Percentiles rank a stretch among this genome's conserved stretches.
Conservation (phyloP, 2,329 filamentous ascomycete species). For the Sordariomycetes sp. region DNA sequence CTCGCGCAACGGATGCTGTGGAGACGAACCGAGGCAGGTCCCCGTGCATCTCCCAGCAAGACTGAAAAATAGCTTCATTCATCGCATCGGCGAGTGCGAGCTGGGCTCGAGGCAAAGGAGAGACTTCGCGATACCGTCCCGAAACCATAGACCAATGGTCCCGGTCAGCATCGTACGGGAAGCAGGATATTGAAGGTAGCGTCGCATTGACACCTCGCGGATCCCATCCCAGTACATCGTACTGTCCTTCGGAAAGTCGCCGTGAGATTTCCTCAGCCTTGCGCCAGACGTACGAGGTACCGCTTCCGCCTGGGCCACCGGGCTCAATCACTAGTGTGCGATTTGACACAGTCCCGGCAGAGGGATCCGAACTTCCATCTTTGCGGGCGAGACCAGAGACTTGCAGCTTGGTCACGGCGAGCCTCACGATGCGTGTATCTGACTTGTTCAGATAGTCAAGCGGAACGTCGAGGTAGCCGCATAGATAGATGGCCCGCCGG, state of each 20-base stretch:
- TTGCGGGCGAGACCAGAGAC: conserved; percentile 29
- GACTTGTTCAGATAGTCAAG: conserved; percentile 36
- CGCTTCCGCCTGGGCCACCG: conserved; percentile 40
- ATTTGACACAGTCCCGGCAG: too few relatives aligned
- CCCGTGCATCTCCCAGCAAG: conserved; percentile 31
- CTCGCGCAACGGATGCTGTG: conserved; percentile 36
- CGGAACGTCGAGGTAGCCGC: conserved; percentile 37
- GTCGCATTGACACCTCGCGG: conserved; percentile 42
- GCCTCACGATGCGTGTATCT: conserved; percentile 31
- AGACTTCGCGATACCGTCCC: conserved; percentile 27
- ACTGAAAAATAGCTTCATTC: conserved; percentile 31
- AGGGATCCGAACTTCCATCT: conserved; percentile 4
- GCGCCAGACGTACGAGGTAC: conserved; percentile 30
- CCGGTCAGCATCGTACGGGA: conserved; percentile 31
- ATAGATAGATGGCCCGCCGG: conserved; percentile 35
- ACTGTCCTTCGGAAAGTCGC: conserved; percentile 30
- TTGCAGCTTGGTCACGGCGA: conserved; percentile 40
- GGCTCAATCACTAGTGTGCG: conserved; percentile 41
- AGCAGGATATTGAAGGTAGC: conserved; percentile 35
- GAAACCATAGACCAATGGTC: conserved; percentile 35
- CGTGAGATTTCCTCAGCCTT: conserved; percentile 24
- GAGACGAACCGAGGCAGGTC: conserved; percentile 36
- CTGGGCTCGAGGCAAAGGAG: conserved; percentile 22
- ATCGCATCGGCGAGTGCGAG: conserved; percentile 34
- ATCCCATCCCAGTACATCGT: conserved; percentile 44